Evolutionary conservation across 805 yeast species (phyloP), one percentile per base, ranked within the genome.

Genomic region (Metschnikowia continentalis): DNA sequence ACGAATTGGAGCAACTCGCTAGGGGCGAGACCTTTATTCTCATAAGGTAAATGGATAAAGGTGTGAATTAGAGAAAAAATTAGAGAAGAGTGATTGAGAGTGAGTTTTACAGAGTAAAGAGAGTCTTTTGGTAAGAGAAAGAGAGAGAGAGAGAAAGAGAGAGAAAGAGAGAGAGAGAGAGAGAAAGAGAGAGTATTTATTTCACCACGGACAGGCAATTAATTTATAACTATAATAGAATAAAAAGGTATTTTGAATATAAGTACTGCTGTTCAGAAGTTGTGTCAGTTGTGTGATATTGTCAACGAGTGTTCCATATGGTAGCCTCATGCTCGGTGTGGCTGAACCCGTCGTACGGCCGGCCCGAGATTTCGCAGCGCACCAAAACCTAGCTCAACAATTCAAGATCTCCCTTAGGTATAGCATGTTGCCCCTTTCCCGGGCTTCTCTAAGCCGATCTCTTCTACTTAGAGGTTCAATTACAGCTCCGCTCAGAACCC

Each of bases 1-100:
- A 47, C 20, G 47, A 44, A 11, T 43, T 51, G 20, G 45, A 48
- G 46, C 42, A 30, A 17, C 37, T 39, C 6, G 42, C 54, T 7
- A n/a, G 20, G 11, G 20, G 11, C 2, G 46, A 42, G 13, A 10
- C 13, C 14, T 42, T 42, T 5, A 42, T 11, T 3, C 38, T 42
- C 13, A 10, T 42, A 17, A 33, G 46, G 35, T 42, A 42, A 10
- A 11, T 10, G 20, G 10, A 19, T 7, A 11, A 11, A 6, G 13
- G 17, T 5, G 3, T 13, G 7, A 7, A 17, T 35, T 17, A 2
- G 5, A 8, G 6, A 17, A 8, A 23, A 23, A 23, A 23, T 3
- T 8, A 23, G 30, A 23, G 30, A 23, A 23, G 1, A 22, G 23
- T 23, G 8, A 7, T 6, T 2, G 10, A 23, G 30, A 23, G 30